Evolutionary conservation across 2,329 filamentous ascomycete species (phyloP), one percentile per base, ranked within the genome.

Genomic region (Diaporthe ilicicola): DNA sequence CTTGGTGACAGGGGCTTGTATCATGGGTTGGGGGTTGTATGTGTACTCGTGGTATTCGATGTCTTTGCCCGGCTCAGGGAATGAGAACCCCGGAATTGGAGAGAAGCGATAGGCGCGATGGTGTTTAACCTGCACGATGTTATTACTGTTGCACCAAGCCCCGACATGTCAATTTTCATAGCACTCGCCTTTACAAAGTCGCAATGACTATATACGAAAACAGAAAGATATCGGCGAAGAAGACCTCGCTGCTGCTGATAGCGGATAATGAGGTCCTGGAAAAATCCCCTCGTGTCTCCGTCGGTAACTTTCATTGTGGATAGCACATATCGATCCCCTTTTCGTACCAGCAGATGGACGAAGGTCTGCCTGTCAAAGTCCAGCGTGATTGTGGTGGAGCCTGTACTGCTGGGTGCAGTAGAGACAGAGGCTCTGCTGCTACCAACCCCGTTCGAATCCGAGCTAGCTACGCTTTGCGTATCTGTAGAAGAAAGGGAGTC

Each of bases 191-290:
- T 66, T 27, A 66, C 32, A 19, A 66, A 66, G 13, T 66, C 46
- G 32, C 62, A 66, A 50, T 66, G 62, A 37, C 62, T 66, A 8
- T 53, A 66, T 12, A 50, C 46, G 24, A 50, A 66, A 24, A 66
- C 37, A 1, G 46, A 51, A 5, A 66, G 9, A 17, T 32, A 24
- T 3, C 46, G 44, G 8, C 62, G 62, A n/a, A 50, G 37, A 17
- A 66, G 19, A 7, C 62, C 62, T 59, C 67, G 70, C 32, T 39
- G 37, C n/a, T 39, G 44, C 3, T 48, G 44, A 22, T 48, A 48
- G n/a, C 44, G 19, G 44, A 48, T n/a, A 8, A 48, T 22, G n/a
- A 48, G 44, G 19, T 48, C 44, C 17, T 48, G 44, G 44, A 48
- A 48, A 10, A 48, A 48, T 4, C 19, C 44, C n/a, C 44, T 22